A percentile compares a stretch with the other conserved stretches of the same genome.
These are phyloP conservation scores for Bauhinia variegata DNA, from an alignment of 306 rosid genomes.

Conservation along the genomic window DNA sequence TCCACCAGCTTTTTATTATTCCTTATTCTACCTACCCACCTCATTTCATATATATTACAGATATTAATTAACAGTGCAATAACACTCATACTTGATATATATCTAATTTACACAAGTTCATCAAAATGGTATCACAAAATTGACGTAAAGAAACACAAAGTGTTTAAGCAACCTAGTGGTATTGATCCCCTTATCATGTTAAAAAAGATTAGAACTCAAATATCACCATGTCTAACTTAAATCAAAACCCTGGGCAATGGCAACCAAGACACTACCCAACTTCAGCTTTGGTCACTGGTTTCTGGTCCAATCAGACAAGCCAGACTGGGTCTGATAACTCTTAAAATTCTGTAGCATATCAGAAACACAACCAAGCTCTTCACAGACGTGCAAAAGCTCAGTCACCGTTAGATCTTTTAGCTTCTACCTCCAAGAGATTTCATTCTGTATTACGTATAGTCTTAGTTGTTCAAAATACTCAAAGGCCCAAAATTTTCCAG, in stretches of 20 bases:
- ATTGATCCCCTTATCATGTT: too few relatives aligned
- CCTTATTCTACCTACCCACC: slow-evolving; percentile 13
- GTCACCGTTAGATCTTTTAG: neutral
- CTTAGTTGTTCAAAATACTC: neutral
- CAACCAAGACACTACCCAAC: neutral
- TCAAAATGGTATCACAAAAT: too few relatives aligned
- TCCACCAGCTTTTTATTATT: neutral
- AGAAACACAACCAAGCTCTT: neutral
- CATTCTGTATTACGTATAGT: neutral
- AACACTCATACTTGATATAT: too few relatives aligned
- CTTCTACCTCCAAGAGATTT: neutral
- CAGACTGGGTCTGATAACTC: neutral
- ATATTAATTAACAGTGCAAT: too few relatives aligned
- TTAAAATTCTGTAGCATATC: neutral
- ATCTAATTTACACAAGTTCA: too few relatives aligned
- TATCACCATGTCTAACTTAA: too few relatives aligned
- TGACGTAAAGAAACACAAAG: too few relatives aligned
- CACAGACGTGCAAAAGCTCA: neutral
- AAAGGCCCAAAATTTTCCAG: slow-evolving; percentile 1
- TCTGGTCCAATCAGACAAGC: neutral
- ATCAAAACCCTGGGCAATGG: too few relatives aligned
- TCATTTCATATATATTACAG: neutral
- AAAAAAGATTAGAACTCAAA: too few relatives aligned
- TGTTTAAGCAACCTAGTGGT: too few relatives aligned
- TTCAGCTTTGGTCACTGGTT: neutral